These are phyloP conservation scores for Penicillium daleae DNA, from an alignment of 495 filamentous ascomycete genomes.

Conservation along the genomic window DNA sequence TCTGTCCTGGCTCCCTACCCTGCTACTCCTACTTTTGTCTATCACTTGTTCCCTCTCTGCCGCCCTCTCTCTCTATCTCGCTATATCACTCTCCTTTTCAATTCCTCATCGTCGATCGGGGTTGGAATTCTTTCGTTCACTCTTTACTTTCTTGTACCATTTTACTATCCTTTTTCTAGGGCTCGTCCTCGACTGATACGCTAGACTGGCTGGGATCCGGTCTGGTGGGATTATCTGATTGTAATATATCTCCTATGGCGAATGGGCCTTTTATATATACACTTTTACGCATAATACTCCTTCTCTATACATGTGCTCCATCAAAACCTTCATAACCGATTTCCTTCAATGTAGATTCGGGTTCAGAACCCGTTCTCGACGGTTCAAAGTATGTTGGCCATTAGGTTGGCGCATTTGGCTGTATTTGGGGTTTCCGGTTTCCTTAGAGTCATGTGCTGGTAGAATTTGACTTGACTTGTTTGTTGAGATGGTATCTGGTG, in stretches of 20 bases:
- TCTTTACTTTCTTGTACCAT: constrained; percentile 18
- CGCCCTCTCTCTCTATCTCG: constrained; percentile 17
- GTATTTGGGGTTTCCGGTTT: too few species aligned
- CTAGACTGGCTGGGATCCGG: constrained; percentile 33
- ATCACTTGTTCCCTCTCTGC: constrained; percentile 11
- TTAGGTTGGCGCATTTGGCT: too few species aligned
- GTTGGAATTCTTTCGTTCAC: constrained; percentile 9
- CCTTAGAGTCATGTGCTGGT: too few species aligned
- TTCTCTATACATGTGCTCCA: constrained; percentile 2
- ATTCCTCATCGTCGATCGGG: constrained; percentile 21
- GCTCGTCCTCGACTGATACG: neutral
- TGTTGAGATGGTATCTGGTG: too few species aligned
- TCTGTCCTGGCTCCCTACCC: constrained; percentile 12
- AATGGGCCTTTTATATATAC: constrained; percentile 20
- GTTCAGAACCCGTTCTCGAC: neutral
- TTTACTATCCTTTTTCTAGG: neutral
- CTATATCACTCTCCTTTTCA: constrained; percentile 27
- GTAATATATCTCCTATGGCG: constrained; percentile 46
- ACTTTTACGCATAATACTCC: constrained; percentile 22
- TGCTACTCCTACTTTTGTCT: constrained; percentile 21
- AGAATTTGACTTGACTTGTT: too few species aligned
- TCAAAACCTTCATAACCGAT: neutral
- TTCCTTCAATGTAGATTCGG: neutral
- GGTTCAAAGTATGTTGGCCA: neutral
- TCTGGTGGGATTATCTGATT: constrained; percentile 28